Base-by-base conservation (phyloP, 169 alveolate genomes). In the Plasmodium yoelii region DNA sequence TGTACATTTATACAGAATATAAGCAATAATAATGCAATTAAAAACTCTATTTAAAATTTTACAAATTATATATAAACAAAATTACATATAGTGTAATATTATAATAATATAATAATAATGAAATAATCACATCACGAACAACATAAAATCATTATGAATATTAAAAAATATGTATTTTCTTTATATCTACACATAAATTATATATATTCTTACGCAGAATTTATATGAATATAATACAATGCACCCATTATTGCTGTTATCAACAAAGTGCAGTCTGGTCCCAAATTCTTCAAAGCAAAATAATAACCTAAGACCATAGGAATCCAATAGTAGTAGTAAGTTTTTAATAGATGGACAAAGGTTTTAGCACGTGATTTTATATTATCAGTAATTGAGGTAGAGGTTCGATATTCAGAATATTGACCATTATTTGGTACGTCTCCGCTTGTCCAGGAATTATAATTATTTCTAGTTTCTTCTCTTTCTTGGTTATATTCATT, bases 261-360 rank as follows among this genome's bases (percentile, higher is more conserved):
- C 53, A 70, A 47, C 51, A 70, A 51, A 70, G 53, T 49, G 26
- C 34, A 8, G 13, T 70, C 67, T 13, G 82, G 9, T 51, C 82
- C 82, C 19, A 70, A 4, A 51, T 5, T 6, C 4, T 70, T 51
- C 82, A 63, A 70, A 18, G 65, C 82, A 12, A 49, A 70, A 51
- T 70, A 70, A n/a, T 18, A n/a, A 22, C 51, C 67, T 70, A 70
- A 12, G 10, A 51, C 19, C 49, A 53, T 49, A 22, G 82, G 82
- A 49, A 70, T 1, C 7, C 49, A 18, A 18, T 70, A 70, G 12
- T 49, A 2, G 24, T 15, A 22, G 24, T 70, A 18, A 49, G 22
- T 18, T 53, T 70, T 70, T 24, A 70, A 39, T 10, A 34, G 7
- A 34, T 5, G 0, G 7, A 34, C 0, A 34, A 34, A 3, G 42